phyloP scores from a whole-genome alignment of 805 yeast genomes.

The Zygosaccharomyces bailii region DNA sequence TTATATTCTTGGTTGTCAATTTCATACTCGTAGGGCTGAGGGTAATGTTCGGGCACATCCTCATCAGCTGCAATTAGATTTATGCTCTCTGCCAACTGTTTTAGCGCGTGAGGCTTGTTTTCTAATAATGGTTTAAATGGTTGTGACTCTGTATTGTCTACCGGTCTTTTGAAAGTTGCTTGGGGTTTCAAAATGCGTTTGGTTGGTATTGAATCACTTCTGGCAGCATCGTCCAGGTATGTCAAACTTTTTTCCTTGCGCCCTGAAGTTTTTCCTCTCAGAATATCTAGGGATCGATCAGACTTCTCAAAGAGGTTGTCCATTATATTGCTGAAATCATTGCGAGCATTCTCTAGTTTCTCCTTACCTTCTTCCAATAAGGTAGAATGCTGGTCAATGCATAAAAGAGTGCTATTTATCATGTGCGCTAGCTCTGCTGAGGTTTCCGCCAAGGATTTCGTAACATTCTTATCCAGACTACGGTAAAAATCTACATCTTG shows the following conservation, averaged over 20 bases:
- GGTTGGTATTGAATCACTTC: slow-evolving; percentile 18
- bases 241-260: slow-evolving; percentile 34
- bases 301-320: slow-evolving; percentile 74
- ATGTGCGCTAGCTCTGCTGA: slow-evolving; percentile 44
- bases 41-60: slow-evolving; percentile 55
- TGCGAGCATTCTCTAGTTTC: slow-evolving; percentile 54
- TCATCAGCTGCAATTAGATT: slow-evolving; percentile 38
- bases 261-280: slow-evolving; percentile 23
- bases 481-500: slow-evolving; percentile 77
- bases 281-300: slow-evolving; percentile 61
- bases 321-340: slow-evolving; percentile 53
- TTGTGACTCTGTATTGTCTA: slow-evolving; percentile 63
- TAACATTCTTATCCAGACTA: slow-evolving; percentile 52
- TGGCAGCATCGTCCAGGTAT: slow-evolving; percentile 48
- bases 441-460: slow-evolving; percentile 39
- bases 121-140: slow-evolving; percentile 78
- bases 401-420: slow-evolving; percentile 44
- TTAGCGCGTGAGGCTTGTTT: slow-evolving; percentile 67
- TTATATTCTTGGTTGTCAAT: slow-evolving; percentile 72
- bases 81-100: slow-evolving; percentile 52
- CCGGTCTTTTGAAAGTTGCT: slow-evolving; percentile 47
- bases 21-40: slow-evolving; percentile 79
- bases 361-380: slow-evolving; percentile 39
- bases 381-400: slow-evolving; percentile 36
- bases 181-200: slow-evolving; percentile 65